A percentile compares a stretch with the other conserved stretches of the same genome.
Evolutionary conservation across 2,329 filamentous ascomycete species (phyloP).

Genomic region (Capronia coronata): DNA sequence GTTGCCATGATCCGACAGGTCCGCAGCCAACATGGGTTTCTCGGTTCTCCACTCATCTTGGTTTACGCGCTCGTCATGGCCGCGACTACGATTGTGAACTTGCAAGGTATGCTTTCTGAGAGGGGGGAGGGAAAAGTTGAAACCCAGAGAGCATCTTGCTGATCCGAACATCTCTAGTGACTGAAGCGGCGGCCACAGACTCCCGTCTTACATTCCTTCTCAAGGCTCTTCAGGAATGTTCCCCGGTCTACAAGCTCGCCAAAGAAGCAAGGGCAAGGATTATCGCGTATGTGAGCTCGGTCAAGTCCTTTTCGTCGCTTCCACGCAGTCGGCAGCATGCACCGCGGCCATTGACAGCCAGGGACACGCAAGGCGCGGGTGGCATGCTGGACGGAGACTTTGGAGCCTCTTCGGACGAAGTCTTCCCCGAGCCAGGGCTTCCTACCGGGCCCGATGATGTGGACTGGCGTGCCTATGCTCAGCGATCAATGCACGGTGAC

Average conservation of each 20-base stretch:
- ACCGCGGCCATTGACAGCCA: too few relatives aligned
- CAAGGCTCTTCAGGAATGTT: background rate
- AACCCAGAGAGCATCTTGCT: background rate
- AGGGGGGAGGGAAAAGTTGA: too few relatives aligned
- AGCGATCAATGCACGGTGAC: too few relatives aligned
- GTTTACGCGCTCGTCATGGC: background rate
- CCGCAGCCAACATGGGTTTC: background rate
- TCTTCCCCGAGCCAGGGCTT: too few relatives aligned
- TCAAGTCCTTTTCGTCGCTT: too few relatives aligned
- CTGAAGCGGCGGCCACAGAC: background rate
- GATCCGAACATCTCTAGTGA: background rate
- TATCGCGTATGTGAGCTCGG: background rate
- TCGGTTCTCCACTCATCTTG: background rate
- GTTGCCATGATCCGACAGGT: background rate
- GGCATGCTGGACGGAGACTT: too few relatives aligned
- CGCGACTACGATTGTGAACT: background rate
- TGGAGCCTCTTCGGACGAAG: too few relatives aligned
- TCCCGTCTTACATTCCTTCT: background rate
- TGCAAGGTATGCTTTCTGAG: too few relatives aligned
- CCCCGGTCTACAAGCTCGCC: background rate
- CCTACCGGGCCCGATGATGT: too few relatives aligned
- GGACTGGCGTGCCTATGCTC: too few relatives aligned
- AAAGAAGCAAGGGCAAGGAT: background rate
- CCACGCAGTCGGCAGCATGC: too few relatives aligned
- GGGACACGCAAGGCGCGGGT: too few relatives aligned